These are phyloP conservation scores for Phycomyces nitens DNA, from an alignment of 192 early-diverging fungal species.

Conservation along the genomic window DNA sequence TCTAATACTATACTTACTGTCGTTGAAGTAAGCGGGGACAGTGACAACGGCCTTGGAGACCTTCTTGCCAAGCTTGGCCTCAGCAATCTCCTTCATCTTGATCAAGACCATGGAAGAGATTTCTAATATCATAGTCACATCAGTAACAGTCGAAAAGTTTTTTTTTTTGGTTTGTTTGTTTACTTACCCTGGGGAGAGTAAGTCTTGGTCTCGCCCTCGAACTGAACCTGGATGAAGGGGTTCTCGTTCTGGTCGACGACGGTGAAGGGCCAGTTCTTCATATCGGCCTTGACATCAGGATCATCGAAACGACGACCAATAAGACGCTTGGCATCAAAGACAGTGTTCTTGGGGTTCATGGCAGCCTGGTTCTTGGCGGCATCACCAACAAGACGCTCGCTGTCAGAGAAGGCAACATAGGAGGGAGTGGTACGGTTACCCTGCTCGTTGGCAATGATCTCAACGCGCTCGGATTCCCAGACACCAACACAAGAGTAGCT, in stretches of 20 bases:
- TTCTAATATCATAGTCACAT: slow-evolving; percentile 30
- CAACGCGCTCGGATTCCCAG: slow-evolving; percentile 90
- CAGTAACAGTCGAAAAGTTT: too few relatives aligned
- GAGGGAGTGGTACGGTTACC: slow-evolving; percentile 88
- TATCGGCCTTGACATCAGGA: slow-evolving; percentile 74
- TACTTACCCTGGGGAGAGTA: slow-evolving; percentile 69
- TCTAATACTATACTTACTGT: slow-evolving; percentile 41
- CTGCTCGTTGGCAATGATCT: slow-evolving; percentile 93
- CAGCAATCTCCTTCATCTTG: slow-evolving; percentile 70
- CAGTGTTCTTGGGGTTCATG: slow-evolving; percentile 87
- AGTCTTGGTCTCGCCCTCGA: slow-evolving; percentile 76
- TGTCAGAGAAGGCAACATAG: slow-evolving; percentile 78
- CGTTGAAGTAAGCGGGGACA: slow-evolving; percentile 86
- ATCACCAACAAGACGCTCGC: slow-evolving; percentile 80
- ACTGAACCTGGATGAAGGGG: slow-evolving; percentile 78
- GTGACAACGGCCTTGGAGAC: slow-evolving; percentile 72
- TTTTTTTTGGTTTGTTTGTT: too few relatives aligned
- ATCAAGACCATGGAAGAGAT: slow-evolving; percentile 72
- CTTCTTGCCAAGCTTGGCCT: slow-evolving; percentile 57
- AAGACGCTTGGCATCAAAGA: slow-evolving; percentile 89
- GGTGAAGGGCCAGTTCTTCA: slow-evolving; percentile 83
- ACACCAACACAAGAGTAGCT: slow-evolving; percentile 92
- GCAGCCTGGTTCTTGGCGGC: slow-evolving; percentile 89
- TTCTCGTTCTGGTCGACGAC: slow-evolving; percentile 64
- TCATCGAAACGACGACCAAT: slow-evolving; percentile 87